Evolutionary conservation across 257 asterid species (phyloP), one percentile per base, ranked within the genome.

Genomic region (Vinca minor): DNA sequence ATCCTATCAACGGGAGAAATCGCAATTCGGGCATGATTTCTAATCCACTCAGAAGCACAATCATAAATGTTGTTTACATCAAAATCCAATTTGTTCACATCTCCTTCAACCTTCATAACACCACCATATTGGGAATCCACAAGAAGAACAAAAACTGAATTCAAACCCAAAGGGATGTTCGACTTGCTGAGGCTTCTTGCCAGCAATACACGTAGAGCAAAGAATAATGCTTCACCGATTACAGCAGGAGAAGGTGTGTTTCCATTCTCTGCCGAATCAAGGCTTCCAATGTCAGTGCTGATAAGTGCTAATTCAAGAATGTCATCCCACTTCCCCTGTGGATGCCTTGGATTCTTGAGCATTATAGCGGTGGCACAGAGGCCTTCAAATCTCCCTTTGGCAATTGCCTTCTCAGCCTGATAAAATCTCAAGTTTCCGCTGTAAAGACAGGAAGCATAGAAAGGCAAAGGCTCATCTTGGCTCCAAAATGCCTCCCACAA

Each of bases 401-500:
- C 74, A 70, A 93, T 87, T 36, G 94, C 94, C 76, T 89, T 74
- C 72, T 93, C 99, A 76, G 95, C 88, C 70, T 74, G 85, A 77
- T 80, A 85, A 76, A 93, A 93, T 75, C 83, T 87, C 74, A 83
- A 76, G 82, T 85, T 93, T 32, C 78, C 69, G 48, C 78, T 80
- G 55, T 80, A 72, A 47, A 93, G 20, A 25, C 94, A 89, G 62
- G 99, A 84, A 55, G 85, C 80, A 39, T 87, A 87, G 75, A 89
- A 93, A 63, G 99, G 99, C 81, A 80, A 57, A 59, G 71, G 53
- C 58, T 79, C 94, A 47, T 82, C 89, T 66, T 73, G 74, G 59
- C 85, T 86, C 99, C 99, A 93, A 72, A 93, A 93, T 66, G 99
- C 85, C 64, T 84, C 94, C 96, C 97, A 93, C 81, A 93, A 71